Evolutionary conservation across 768 basidiomycete species (phyloP), one percentile per base, ranked within the genome.

Genomic region (Tylopilus vinaceipallidus): DNA sequence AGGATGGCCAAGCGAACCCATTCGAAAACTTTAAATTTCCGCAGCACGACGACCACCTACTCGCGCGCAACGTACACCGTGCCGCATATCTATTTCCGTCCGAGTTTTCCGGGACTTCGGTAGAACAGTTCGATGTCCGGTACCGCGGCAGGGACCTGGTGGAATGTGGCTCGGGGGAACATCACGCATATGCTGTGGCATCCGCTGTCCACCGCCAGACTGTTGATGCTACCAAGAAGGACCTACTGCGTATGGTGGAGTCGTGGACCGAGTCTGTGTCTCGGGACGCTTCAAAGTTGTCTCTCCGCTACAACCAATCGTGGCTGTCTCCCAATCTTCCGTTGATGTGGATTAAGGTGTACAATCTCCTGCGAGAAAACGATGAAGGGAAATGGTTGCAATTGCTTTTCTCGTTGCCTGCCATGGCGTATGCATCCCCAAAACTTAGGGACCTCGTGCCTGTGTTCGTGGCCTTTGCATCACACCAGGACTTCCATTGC

Each of bases 401-500:
- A 17, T 13, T 42, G 14, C 27, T 42, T 19, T 42, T 42, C 41
- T 42, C 41, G 2, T 19, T 42, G n/a, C 19, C 41, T 42, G 27
- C 41, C 41, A 42, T 42, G 27, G 26, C 6, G 13, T 42, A 42
- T 42, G 41, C 41, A 8, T 29, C 27, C 3, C 24, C 41, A 8
- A 5, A 42, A 14, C 27, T 42, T 5, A 27, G 13, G 1, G 41
- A 42, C 27, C 26, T 29, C 5, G 41, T 42, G 11, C 41, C 41
- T 2, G 13, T 54, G 43, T 16, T 27, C n/a, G 38, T 73, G 9
- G 61, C 72, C 3, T 68, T 71, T 46, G 54, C 56, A 2, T 43
- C 61, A 5, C 42, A 53, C 17, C 16, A 56, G 13, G 52, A 46
- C 11, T 38, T 51, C 49, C 26, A 26, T 13, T 3, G 0, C 17